Evolutionary conservation across 2,329 filamentous ascomycete species (phyloP), one percentile per base, ranked within the genome.

Genomic region (Cladosporium sphaerospermum): DNA sequence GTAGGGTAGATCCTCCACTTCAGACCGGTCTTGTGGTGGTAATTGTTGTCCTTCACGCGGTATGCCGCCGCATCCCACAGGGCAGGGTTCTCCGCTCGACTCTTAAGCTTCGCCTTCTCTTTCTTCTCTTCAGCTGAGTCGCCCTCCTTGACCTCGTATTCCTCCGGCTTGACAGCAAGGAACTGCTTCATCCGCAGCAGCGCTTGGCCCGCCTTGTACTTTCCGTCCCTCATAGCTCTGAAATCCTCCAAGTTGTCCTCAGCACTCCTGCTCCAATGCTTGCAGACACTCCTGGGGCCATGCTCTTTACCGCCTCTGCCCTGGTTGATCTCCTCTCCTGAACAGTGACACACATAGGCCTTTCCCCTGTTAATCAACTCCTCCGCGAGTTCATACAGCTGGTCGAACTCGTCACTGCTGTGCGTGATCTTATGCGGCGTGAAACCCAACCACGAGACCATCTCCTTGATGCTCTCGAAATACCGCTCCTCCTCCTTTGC

Each of bases 31-130:
- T 88, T 81, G 70, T 89, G 83, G 67, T 95, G 89, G 41, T 83
- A 78, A 56, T 75, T 75, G 62, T 88, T 83, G 63, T 86, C 81
- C 56, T 89, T 79, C 52, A 97, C 85, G 56, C 92, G 83, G 71
- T 96, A 97, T 13, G 92, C 92, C 2, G 88, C 88, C 51, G 96
- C 73, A 75, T 97, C 92, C 92, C 92, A 96, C 88, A 96, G 91
- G 71, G 95, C 89, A 6, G 91, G 90, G 68, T 96, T 96, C 31
- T 86, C 85, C 62, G 86, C 85, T 47, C 64, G 46, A 2, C 58
- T 57, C 56, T 65, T 69, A 34, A 70, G 53, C 55, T 62, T 64
- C 14, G 60, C 54, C 60, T 69, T 69, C 52, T 62, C 58, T 46
- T 65, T 65, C 55, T 68, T 69, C 33, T 59, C 48, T 44, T 68